Evolutionary conservation across 1,284 basidiomycete genomes (phyloP), one percentile per base, ranked within the genome.

Genomic region (Cutaneotrichosporon sp.): DNA sequence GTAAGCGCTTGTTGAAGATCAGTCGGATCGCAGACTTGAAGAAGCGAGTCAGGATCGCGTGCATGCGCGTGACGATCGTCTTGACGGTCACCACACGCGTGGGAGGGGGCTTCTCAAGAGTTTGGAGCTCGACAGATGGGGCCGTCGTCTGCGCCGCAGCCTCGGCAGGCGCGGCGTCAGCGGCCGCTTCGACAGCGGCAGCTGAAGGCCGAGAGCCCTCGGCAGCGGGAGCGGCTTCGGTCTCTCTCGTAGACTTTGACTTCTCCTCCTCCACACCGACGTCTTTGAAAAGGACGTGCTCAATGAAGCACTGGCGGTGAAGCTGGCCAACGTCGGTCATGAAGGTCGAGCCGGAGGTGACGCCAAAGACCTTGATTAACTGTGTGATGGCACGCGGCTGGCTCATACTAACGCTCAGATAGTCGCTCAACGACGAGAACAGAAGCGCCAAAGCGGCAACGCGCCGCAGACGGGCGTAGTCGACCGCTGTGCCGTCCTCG

Each of bases 21-120:
- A 97, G 84, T 76, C 92, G 91, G 66, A 94, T 89, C 65, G 94
- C 78, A 93, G 94, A 88, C 85, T 92, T 90, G 82, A 97, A 93
- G 77, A 98, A 90, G 5, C 91, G 89, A 1, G 88, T 87, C 63
- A 96, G 81, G 4, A 89, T 85, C 32, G 85, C 87, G 0, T 93
- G 91, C 61, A 96, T 85, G 52, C 90, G 88, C 64, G 89, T 87
- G 0, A 89, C 87, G 38, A 97, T 81, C 72, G 93, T 91, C 76
- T 89, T 90, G 53, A 68, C 64, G 0, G 64, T 64, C 53, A 58
- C 57, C 22, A 62, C 64, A 5, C 64, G 62, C 9, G 64, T 68
- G 9, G 59, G 60, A 1, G 65, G 63, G 13, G 51, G 38, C 64
- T 61, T 62, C 56, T 63, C 32, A 58, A 58, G 1, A 52, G 10